Evolutionary conservation across 129 eudicot species (phyloP).

Genomic region (Cynara cardunculus): DNA sequence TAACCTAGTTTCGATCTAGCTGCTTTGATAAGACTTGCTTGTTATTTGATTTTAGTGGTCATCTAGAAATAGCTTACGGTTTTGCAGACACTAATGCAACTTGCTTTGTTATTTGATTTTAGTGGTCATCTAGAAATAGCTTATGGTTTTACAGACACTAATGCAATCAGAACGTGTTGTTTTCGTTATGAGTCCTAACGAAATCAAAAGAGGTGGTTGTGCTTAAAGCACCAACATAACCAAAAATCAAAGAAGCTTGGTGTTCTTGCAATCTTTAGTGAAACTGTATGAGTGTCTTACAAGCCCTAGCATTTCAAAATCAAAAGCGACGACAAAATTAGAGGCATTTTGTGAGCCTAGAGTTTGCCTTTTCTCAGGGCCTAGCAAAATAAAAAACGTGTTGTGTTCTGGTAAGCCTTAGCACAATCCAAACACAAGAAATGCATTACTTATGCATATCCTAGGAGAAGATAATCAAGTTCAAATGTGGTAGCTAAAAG

Average conservation of each 20-base stretch:
- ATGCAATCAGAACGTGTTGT: no score
- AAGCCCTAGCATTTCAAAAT: not conserved
- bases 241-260: not conserved
- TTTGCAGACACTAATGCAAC: no score
- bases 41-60: not conserved
- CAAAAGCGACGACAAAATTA: no score
- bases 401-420: not conserved
- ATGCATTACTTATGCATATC: not conserved
- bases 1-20: not conserved
- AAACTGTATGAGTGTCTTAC: not conserved
- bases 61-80: not conserved
- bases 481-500: not conserved
- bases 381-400: not conserved
- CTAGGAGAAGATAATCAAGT: not conserved
- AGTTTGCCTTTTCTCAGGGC: not conserved
- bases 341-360: not conserved
- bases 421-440: not conserved
- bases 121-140: no score
- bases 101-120: no score
- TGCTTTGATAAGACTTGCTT: not conserved
- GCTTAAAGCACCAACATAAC: no score
- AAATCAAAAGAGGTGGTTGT: no score
- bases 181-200: no score
- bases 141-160: no score
- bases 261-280: not conserved